phyloP scores from a whole-genome alignment of 208 protist species.

The Trypanosoma cruzi region DNA sequence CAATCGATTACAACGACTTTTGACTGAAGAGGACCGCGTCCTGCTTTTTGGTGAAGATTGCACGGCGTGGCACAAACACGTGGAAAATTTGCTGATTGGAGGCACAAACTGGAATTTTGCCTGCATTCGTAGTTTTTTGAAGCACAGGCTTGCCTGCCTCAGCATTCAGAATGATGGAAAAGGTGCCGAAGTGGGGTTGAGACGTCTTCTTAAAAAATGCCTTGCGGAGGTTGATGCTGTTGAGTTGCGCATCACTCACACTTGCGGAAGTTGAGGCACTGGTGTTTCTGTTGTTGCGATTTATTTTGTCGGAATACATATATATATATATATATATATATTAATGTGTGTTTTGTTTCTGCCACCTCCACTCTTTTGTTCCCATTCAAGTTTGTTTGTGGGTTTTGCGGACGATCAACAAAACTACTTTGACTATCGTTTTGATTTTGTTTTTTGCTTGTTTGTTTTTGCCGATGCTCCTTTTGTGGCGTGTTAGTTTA shows the following conservation, averaged over 20 bases:
- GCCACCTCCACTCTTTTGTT: too few species aligned
- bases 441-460: neutral
- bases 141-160: slow-evolving; percentile 15
- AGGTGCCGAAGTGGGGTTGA: neutral
- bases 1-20: slow-evolving; percentile 28
- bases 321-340: too few species aligned
- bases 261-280: neutral
- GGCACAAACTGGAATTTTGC: slow-evolving; percentile 73
- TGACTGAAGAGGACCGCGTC: slow-evolving; percentile 43
- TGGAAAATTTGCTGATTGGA: slow-evolving; percentile 56
- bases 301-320: too few species aligned
- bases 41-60: slow-evolving; percentile 48
- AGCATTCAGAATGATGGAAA: neutral
- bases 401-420: too few species aligned
- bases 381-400: too few species aligned
- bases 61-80: slow-evolving; percentile 37
- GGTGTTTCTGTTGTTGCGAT: neutral
- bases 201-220: slow-evolving; percentile 15
- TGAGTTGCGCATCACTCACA: slow-evolving; percentile 12
- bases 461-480: slow-evolving; percentile 9
- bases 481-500: neutral
- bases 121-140: slow-evolving; percentile 49
- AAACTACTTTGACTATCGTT: too few species aligned
- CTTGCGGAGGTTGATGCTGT: slow-evolving; percentile 15
- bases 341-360: too few species aligned